These are phyloP conservation scores for Chlamydomonas sp. DNA, from an alignment of 139 green algal genomes.

Conservation along the genomic window DNA sequence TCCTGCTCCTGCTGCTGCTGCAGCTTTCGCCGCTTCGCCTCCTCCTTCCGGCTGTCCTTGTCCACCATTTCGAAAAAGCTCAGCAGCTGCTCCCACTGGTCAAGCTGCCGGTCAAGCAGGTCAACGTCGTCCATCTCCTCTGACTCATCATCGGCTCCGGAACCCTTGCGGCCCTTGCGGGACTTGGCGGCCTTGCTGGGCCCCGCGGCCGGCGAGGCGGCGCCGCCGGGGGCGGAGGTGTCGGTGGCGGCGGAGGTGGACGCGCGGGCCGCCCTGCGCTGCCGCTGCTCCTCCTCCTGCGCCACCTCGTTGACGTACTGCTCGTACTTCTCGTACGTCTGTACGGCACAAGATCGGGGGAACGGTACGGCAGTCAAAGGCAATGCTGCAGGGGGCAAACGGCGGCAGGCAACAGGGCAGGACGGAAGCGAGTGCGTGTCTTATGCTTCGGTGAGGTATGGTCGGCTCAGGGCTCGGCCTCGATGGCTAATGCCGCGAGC, in stretches of 20 bases:
- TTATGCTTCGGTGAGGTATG: background rate
- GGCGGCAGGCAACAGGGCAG: background rate
- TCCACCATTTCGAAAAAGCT: conserved; percentile 53
- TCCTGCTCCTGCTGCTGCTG: background rate
- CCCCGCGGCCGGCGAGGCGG: background rate
- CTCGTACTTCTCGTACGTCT: conserved; percentile 42
- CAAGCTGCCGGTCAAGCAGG: background rate
- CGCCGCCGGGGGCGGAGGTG: background rate
- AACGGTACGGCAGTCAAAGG: background rate
- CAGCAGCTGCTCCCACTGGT: conserved; percentile 50
- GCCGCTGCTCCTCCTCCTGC: conserved; percentile 26
- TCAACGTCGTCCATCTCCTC: background rate
- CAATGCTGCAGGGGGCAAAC: background rate
- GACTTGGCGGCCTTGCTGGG: background rate
- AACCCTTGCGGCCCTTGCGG: background rate
- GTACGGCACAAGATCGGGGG: background rate
- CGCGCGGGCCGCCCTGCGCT: conserved; percentile 5
- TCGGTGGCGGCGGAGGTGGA: conserved; percentile 3
- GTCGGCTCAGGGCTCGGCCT: background rate
- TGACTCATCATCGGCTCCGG: background rate
- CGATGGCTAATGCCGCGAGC: too few species aligned
- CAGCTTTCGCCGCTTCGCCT: background rate
- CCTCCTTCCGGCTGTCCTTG: background rate
- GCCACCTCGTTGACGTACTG: conserved; percentile 42
- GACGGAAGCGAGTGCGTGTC: background rate